phyloP scores from a whole-genome alignment of 1,284 basidiomycete species.

The Cryptococcus hybrid region DNA sequence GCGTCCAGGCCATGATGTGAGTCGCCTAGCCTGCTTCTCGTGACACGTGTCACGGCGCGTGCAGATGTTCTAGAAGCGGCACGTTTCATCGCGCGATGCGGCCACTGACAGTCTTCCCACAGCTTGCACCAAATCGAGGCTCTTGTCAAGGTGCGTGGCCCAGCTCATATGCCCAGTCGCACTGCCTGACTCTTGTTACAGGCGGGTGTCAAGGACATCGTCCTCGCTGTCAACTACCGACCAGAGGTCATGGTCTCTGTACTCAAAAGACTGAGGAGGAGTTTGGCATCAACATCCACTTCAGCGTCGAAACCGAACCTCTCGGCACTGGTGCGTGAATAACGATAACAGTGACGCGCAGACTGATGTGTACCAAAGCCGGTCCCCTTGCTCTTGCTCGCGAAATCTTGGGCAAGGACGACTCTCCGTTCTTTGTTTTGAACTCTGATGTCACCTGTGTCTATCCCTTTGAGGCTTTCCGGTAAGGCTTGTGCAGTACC shows the following conservation, averaged over 20 bases:
- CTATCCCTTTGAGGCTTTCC: conserved; percentile 56
- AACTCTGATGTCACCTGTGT: conserved; percentile 58
- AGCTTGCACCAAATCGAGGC: conserved; percentile 57
- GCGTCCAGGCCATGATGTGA: conserved; percentile 48
- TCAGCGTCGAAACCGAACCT: conserved; percentile 57
- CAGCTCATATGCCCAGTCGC: background rate
- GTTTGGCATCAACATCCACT: conserved; percentile 57
- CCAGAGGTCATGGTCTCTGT: conserved; percentile 57
- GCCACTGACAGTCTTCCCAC: background rate
- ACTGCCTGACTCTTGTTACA: conserved; percentile 12
- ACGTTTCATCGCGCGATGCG: background rate
- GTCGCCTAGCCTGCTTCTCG: conserved; percentile 5
- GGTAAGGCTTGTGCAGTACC: conserved; percentile 28
- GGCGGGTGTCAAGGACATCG: conserved; percentile 58
- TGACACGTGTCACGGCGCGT: conserved; percentile 2
- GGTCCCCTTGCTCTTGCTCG: conserved; percentile 56
- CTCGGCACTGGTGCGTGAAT: conserved; percentile 53
- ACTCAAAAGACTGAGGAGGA: conserved; percentile 56
- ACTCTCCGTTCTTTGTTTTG: conserved; percentile 58
- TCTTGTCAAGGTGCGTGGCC: conserved; percentile 52
- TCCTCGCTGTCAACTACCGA: conserved; percentile 57
- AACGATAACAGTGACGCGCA: background rate
- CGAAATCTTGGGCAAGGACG: conserved; percentile 56
- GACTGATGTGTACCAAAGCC: conserved; percentile 36
- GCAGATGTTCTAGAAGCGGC: background rate